Evolutionary conservation across 1,284 basidiomycete genomes (phyloP).

Genomic region (Anthracocystis setariae): DNA sequence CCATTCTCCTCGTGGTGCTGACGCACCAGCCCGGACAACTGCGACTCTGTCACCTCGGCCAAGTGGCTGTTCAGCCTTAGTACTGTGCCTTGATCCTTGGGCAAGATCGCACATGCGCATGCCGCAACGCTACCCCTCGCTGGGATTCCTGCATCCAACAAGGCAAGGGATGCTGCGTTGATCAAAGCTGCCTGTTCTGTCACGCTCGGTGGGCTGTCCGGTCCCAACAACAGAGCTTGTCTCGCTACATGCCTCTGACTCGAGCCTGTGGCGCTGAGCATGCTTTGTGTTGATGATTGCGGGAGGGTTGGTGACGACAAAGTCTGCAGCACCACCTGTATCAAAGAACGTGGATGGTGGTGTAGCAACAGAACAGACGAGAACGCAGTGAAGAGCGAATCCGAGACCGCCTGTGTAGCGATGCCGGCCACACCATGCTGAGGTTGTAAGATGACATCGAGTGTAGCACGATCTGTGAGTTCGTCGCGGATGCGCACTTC

Average conservation of each 20-base stretch:
- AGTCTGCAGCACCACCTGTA: slow-evolving; percentile 75
- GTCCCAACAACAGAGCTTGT: slow-evolving; percentile 56
- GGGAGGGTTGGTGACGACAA: slow-evolving; percentile 70
- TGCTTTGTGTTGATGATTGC: slow-evolving; percentile 15
- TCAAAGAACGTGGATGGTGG: slow-evolving; percentile 71
- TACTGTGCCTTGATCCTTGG: slow-evolving; percentile 67
- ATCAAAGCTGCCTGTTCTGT: slow-evolving; percentile 70
- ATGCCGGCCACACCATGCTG: slow-evolving; percentile 69
- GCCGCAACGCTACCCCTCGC: slow-evolving; percentile 69
- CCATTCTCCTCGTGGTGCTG: slow-evolving; percentile 29
- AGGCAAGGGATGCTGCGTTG: slow-evolving; percentile 71
- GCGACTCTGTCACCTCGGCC: slow-evolving; percentile 20
- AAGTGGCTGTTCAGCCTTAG: slow-evolving; percentile 44
- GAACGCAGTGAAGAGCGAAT: slow-evolving; percentile 29
- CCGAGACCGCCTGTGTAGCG: slow-evolving; percentile 27
- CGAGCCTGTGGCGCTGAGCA: slow-evolving; percentile 9
- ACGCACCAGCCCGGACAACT: slow-evolving; percentile 34
- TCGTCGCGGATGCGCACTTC: slow-evolving; percentile 72
- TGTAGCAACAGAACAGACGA: slow-evolving; percentile 69
- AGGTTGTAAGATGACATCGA: slow-evolving; percentile 71
- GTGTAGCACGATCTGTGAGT: slow-evolving; percentile 70
- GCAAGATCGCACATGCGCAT: slow-evolving; percentile 68
- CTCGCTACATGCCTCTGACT: slow-evolving; percentile 26
- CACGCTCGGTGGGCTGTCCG: slow-evolving; percentile 60
- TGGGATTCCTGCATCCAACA: slow-evolving; percentile 70